A percentile compares a stretch with the other conserved stretches of the same genome.
Evolutionary conservation across 768 basidiomycete species (phyloP).

Genomic region (Pleurotus tuber-regium): DNA sequence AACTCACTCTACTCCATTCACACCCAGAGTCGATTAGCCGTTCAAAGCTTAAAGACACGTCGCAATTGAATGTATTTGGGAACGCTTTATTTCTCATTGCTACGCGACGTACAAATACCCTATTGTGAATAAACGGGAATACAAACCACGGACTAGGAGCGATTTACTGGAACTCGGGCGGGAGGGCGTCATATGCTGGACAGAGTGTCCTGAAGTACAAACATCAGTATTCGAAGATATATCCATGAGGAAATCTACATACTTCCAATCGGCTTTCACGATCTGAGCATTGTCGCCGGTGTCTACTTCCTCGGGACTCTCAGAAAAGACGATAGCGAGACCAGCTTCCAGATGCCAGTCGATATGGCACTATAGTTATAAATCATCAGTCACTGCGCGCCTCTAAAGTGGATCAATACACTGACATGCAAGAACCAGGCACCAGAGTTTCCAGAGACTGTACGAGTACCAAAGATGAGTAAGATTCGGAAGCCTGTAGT

Average conservation of each 20-base stretch:
- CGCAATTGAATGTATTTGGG: no score
- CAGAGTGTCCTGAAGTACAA: neutral
- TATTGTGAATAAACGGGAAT: no score
- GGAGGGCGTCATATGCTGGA: slow-evolving; percentile 6
- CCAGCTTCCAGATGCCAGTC: slow-evolving; percentile 37
- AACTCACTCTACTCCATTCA: no score
- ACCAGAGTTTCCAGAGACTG: slow-evolving; percentile 52
- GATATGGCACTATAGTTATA: slow-evolving; percentile 23
- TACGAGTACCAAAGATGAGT: neutral
- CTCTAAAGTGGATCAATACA: slow-evolving; percentile 22
- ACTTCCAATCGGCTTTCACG: slow-evolving; percentile 27
- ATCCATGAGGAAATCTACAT: neutral
- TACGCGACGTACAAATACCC: no score
- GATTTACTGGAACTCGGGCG: slow-evolving; percentile 10
- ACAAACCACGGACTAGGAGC: no score
- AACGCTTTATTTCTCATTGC: no score
- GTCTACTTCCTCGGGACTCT: slow-evolving; percentile 25
- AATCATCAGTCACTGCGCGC: neutral
- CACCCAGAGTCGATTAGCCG: no score
- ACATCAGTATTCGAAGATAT: no score
- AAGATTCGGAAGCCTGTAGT: neutral
- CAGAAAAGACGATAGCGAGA: slow-evolving; percentile 32
- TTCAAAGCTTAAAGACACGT: no score
- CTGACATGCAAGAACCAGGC: slow-evolving; percentile 47
- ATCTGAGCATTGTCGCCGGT: slow-evolving; percentile 28